These are phyloP conservation scores for Pestalotiopsis sp. DNA, from an alignment of 2,329 filamentous ascomycete species.

Conservation along the genomic window DNA sequence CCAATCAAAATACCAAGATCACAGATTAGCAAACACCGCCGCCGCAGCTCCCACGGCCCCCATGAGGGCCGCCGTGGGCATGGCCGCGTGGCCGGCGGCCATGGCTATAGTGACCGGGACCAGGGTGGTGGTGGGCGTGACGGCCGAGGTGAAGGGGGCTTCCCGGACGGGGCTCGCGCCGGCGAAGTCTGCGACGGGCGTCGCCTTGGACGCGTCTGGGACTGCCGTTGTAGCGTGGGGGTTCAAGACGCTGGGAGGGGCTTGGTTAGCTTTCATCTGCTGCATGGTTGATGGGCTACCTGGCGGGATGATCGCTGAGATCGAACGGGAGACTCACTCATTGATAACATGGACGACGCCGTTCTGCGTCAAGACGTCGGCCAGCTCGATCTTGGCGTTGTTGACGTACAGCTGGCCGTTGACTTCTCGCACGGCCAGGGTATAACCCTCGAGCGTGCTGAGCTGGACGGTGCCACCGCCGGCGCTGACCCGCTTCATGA, in stretches of 20 bases:
- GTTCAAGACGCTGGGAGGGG: constrained; percentile 38
- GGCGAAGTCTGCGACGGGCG: constrained; percentile 34
- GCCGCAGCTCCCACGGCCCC: constrained; percentile 19
- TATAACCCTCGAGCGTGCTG: constrained; percentile 30
- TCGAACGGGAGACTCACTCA: constrained; percentile 31
- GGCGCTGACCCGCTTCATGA: constrained; percentile 16
- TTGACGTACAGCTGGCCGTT: constrained; percentile 35
- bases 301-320: constrained; percentile 23
- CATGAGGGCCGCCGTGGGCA: constrained; percentile 23
- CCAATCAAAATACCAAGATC: neutral
- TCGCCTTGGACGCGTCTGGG: constrained; percentile 30
- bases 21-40: constrained; percentile 18
- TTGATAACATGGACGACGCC: constrained; percentile 34
- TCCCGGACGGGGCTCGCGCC: constrained; percentile 23
- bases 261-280: neutral
- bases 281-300: constrained; percentile 24
- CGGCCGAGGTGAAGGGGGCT: constrained; percentile 30
- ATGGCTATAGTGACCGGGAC: constrained; percentile 25
- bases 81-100: constrained; percentile 16
- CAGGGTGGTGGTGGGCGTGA: constrained; percentile 28
- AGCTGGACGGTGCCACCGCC: constrained; percentile 18
- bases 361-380: constrained; percentile 8
- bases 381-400: neutral
- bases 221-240: constrained; percentile 29
- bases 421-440: constrained; percentile 35